Conservation (phyloP, 371 early-diverging fungal genomes). For the Nematocida sp. region DNA sequence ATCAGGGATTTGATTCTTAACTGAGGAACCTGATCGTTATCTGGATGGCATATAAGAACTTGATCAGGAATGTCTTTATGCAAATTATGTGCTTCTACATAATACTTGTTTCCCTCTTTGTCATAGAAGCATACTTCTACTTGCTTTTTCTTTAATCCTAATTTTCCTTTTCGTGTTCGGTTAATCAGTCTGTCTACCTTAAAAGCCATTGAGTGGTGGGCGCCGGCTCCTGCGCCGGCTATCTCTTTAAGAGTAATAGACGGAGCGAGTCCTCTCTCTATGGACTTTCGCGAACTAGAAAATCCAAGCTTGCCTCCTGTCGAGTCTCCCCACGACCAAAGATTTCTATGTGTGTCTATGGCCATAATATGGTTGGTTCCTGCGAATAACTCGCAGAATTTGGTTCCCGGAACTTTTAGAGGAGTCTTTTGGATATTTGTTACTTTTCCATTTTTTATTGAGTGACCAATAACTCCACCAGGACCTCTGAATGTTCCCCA, state of each 20-base stretch:
- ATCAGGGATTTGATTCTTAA: background rate
- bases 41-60: conserved; percentile 12
- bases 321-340: conserved; percentile 89
- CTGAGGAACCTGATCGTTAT: background rate
- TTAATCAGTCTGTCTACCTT: background rate
- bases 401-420: conserved; percentile 68
- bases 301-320: conserved; percentile 68
- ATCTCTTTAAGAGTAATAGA: conserved; percentile 8
- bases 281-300: background rate
- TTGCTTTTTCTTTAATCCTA: background rate
- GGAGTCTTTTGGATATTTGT: conserved; percentile 70
- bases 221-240: conserved; percentile 23
- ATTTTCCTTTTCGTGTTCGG: conserved; percentile 5
- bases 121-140: conserved; percentile 23
- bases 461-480: conserved; percentile 70
- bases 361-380: conserved; percentile 85
- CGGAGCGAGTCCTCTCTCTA: background rate
- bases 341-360: conserved; percentile 71
- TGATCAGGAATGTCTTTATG: background rate
- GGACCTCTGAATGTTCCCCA: conserved; percentile 85
- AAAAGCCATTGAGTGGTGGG: conserved; percentile 41
- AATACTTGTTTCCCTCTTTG: conserved; percentile 15
- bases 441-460: conserved; percentile 59
- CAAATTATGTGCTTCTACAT: background rate
- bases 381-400: conserved; percentile 72